phyloP scores from a whole-genome alignment of 2,329 filamentous ascomycete genomes.

The Purpureocillium takamizusanense region DNA sequence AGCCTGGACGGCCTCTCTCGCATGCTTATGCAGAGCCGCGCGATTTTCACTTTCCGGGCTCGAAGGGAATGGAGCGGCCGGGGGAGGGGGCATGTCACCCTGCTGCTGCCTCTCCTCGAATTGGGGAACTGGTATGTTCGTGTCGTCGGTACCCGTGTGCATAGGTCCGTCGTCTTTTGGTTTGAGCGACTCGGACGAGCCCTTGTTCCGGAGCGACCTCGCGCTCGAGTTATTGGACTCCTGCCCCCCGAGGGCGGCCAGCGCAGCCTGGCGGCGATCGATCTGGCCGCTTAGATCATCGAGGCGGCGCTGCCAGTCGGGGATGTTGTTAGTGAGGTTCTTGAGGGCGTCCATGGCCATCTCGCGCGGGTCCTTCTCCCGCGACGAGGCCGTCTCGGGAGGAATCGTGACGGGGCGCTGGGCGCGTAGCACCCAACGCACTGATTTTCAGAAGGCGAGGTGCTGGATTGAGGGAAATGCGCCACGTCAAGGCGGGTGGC shows the following conservation, averaged over 20 bases:
- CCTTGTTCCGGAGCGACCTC: constrained; percentile 39
- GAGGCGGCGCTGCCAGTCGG: constrained; percentile 50
- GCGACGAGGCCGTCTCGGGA: constrained; percentile 18
- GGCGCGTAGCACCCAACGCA: constrained; percentile 22
- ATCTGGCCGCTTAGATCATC: constrained; percentile 54
- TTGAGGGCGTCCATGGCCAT: constrained; percentile 48
- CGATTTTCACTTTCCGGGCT: constrained; percentile 9
- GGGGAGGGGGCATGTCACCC: constrained; percentile 11
- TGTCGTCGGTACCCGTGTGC: constrained; percentile 10
- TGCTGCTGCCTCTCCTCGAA: constrained; percentile 2
- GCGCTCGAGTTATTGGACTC: constrained; percentile 18
- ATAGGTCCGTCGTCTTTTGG: constrained; percentile 33
- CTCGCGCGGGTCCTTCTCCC: constrained; percentile 18
- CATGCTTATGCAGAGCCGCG: constrained; percentile 22
- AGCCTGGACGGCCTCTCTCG: constrained; percentile 33
- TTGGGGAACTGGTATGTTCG: neutral
- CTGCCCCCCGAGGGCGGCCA: constrained; percentile 36
- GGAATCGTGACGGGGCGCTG: constrained; percentile 15
- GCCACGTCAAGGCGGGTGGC: too few relatives aligned
- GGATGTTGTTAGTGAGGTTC: constrained; percentile 45
- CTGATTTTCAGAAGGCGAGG: neutral
- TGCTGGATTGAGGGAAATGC: too few relatives aligned
- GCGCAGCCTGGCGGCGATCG: constrained; percentile 50
- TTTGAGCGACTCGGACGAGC: constrained; percentile 44
- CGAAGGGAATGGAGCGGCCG: constrained; percentile 17